Percentiles rank a stretch among this genome's conserved stretches.
Conservation (phyloP, 2,329 filamentous ascomycete genomes). For the Ophiocordyceps camponoti-leonardi region DNA sequence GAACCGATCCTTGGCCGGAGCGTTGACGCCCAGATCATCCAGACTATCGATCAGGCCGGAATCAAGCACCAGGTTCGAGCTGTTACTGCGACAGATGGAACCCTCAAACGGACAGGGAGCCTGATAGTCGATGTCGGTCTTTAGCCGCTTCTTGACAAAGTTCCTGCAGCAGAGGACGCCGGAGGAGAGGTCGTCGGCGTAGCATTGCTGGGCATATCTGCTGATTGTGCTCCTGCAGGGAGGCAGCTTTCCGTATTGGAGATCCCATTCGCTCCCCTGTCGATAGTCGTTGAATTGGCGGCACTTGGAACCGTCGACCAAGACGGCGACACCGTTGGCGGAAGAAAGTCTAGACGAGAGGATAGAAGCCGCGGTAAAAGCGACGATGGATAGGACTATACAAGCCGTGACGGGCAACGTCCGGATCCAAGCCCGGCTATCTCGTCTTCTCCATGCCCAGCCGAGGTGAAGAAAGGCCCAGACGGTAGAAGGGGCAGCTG, state of each 20-base stretch:
- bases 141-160: neutral
- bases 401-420: neutral
- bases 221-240: no score
- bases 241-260: no score
- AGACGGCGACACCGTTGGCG: neutral
- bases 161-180: neutral
- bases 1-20: no score
- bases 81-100: neutral
- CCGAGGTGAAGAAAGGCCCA: neutral
- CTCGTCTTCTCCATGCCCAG: neutral
- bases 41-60: neutral
- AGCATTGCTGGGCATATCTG: slow-evolving; percentile 1
- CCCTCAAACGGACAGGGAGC: neutral
- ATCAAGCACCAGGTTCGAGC: neutral
- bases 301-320: neutral
- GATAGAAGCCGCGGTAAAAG: neutral
- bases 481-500: neutral
- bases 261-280: neutral
- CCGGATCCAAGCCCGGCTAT: neutral
- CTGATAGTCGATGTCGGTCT: neutral
- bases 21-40: neutral
- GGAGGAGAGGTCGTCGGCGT: neutral
- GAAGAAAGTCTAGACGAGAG: neutral
- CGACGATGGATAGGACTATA: neutral
- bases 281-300: neutral